Percentiles rank a stretch among this genome's conserved stretches.
Evolutionary conservation across 2,329 filamentous ascomycete genomes (phyloP).

Genomic region (Colletotrichum sp.): DNA sequence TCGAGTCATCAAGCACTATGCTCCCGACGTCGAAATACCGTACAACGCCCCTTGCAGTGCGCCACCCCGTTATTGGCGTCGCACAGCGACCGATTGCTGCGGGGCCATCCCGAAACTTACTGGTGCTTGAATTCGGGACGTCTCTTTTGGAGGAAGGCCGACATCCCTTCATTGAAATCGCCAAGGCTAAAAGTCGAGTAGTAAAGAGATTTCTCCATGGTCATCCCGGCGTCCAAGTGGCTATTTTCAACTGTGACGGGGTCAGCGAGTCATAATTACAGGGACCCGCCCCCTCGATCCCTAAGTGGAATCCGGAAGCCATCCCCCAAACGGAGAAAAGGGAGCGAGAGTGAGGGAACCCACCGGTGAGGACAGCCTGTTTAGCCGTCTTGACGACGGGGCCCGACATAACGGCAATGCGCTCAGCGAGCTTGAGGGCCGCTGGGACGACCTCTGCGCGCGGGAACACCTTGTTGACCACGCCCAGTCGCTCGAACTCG

Average conservation of each 20-base stretch:
- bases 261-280: conserved; percentile 22
- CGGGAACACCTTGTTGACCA: conserved; percentile 42
- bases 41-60: neutral
- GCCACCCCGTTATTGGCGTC: neutral
- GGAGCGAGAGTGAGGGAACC: neutral
- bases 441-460: conserved; percentile 39
- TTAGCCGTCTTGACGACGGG: conserved; percentile 47
- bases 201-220: conserved; percentile 38
- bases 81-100: neutral
- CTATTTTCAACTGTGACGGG: conserved; percentile 42
- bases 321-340: neutral
- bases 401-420: conserved; percentile 43
- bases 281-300: neutral
- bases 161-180: conserved; percentile 46
- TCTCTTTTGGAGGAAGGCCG: conserved; percentile 45
- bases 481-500: conserved; percentile 43
- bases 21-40: neutral
- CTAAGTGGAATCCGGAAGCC: neutral
- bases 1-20: neutral
- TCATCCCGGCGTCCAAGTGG: conserved; percentile 43
- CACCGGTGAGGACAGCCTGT: conserved; percentile 46
- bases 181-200: conserved; percentile 40
- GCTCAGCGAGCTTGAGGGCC: conserved; percentile 40
- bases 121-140: conserved; percentile 28
- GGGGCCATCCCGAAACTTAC: neutral